Evolutionary conservation across 768 basidiomycete genomes (phyloP).

Genomic region (Xerocomus potaroensis): DNA sequence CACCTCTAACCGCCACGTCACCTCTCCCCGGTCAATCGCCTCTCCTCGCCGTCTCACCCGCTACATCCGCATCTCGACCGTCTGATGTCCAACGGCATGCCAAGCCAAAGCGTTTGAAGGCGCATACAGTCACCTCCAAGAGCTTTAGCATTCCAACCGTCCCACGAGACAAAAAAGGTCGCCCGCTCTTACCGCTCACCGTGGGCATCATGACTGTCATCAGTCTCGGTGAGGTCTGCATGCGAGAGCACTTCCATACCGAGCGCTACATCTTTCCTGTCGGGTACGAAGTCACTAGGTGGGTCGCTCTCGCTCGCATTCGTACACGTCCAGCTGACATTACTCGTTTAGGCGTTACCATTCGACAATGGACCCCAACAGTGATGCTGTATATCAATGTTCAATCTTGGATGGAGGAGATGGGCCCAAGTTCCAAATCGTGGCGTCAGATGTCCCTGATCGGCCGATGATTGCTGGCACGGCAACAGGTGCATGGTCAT

Average conservation of each 20-base stretch:
- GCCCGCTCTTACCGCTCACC: slow-evolving; percentile 71
- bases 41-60: slow-evolving; percentile 14
- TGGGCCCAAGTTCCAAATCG: slow-evolving; percentile 82
- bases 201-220: slow-evolving; percentile 87
- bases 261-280: slow-evolving; percentile 88
- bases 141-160: slow-evolving; percentile 76
- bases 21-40: slow-evolving; percentile 23
- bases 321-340: slow-evolving; percentile 1
- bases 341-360: slow-evolving; percentile 59
- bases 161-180: slow-evolving; percentile 65
- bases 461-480: slow-evolving; percentile 79
- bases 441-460: slow-evolving; percentile 66
- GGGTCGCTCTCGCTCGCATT: slow-evolving; percentile 14
- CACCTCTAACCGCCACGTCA: slow-evolving; percentile 13
- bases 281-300: slow-evolving; percentile 81
- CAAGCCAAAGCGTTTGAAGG: slow-evolving; percentile 76
- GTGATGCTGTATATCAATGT: slow-evolving; percentile 74
- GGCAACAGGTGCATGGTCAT: slow-evolving; percentile 84
- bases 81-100: slow-evolving; percentile 38
- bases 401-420: slow-evolving; percentile 83
- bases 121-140: slow-evolving; percentile 76
- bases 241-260: slow-evolving; percentile 82
- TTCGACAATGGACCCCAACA: slow-evolving; percentile 64
- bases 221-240: slow-evolving; percentile 68
- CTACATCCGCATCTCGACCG: slow-evolving; percentile 21